A percentile compares a stretch with the other conserved stretches of the same genome.
Evolutionary conservation across 73 alveolate genomes (phyloP).

Genomic region (Symbiodinium natans): DNA sequence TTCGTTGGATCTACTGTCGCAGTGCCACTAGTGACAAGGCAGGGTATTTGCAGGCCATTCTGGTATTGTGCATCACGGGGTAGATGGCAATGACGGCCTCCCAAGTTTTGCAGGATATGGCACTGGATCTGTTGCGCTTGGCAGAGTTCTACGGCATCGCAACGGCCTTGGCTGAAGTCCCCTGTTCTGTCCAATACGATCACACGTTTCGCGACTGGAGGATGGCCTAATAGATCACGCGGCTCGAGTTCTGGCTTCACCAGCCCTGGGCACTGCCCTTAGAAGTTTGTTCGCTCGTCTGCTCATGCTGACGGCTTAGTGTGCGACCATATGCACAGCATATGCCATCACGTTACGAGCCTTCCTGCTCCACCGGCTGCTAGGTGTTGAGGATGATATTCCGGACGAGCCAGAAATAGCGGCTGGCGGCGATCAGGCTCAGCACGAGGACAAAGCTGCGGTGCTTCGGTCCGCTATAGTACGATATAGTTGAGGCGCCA

Average conservation of each 20-base stretch:
- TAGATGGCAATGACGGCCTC: no score
- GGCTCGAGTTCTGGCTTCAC: constrained; percentile 74
- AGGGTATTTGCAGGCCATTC: background rate
- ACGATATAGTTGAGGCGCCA: background rate
- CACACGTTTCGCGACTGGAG: no score
- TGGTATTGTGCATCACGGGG: no score
- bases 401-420: background rate
- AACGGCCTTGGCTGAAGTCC: background rate
- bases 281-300: no score
- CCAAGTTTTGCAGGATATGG: constrained; percentile 58
- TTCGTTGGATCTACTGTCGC: constrained; percentile 90
- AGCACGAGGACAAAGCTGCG: background rate
- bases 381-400: background rate
- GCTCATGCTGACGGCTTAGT: no score
- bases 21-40: constrained; percentile 89
- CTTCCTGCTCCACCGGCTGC: no score
- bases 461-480: no score
- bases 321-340: no score
- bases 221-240: constrained; percentile 86
- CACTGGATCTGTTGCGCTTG: constrained; percentile 60
- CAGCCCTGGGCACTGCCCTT: background rate
- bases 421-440: background rate
- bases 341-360: no score
- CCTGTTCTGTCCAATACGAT: background rate
- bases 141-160: constrained; percentile 50